Evolutionary conservation across 345 rosid genomes (phyloP), one percentile per base, ranked within the genome.

Genomic region (Chamaenerion angustifolium): DNA sequence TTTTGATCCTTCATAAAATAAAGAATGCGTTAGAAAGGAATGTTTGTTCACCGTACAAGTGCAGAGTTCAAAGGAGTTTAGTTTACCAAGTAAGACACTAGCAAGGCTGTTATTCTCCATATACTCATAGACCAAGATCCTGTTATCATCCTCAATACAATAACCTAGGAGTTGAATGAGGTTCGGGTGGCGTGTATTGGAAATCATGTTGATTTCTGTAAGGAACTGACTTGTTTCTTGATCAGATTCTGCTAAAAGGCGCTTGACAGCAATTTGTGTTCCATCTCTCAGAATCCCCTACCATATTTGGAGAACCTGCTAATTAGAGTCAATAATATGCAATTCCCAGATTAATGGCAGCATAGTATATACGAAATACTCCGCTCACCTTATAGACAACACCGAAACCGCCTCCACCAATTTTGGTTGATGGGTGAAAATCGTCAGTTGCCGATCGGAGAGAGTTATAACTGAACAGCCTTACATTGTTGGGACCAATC

Each of bases 351-450:
- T 13, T 62, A 4, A 31, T 31, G 37, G 37, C 37, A 31, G 37
- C 37, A 31, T 31, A 5, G 10, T 4, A 31, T 31, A 31, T 7
- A 31, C 1, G 7, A 31, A 31, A 7, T 31, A 63, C 16, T 16
- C n/a, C 17, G 63, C 72, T 68, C 49, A 90, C 95, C 92, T 23
- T 90, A 49, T 75, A 73, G 44, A 86, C 95, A 70, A 90, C 92
- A 57, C 98, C 98, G 67, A 67, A 90, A 47, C 92, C 95, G 42
- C 98, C 98, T 42, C 62, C 54, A 17, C 62, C 67, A 19, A 63
- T 46, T 46, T 47, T 51, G 56, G 48, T 51, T 12, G 67, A 52
- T 0, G 57, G 61, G 42, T 63, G 67, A 59, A 86, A 90, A 61
- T 63, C 45, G 37, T 49, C 52, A 1, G 98, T 81, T 12, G 95